Conservation (phyloP, 108 stramenopile genomes). For the Nannochloropsis salina region DNA sequence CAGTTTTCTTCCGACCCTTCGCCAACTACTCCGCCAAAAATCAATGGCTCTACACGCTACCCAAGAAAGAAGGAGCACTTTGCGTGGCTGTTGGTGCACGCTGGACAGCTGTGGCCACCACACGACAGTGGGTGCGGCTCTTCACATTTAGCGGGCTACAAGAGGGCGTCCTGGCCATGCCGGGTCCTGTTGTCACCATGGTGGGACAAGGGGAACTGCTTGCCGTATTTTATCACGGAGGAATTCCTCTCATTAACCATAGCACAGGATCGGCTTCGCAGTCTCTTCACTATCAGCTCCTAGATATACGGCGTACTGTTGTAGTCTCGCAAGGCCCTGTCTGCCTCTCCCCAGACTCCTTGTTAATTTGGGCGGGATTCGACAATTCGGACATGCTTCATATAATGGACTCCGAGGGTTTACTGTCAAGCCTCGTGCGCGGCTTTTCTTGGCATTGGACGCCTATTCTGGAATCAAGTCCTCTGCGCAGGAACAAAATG, state of each 20-base stretch:
- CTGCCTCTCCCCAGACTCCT: constrained; percentile 27
- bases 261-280: constrained; percentile 22
- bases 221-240: constrained; percentile 37
- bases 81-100: constrained; percentile 31
- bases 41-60: constrained; percentile 32
- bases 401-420: constrained; percentile 34
- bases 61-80: constrained; percentile 30
- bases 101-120: constrained; percentile 39
- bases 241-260: constrained; percentile 20
- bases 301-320: not conserved
- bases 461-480: constrained; percentile 35
- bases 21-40: constrained; percentile 24
- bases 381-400: constrained; percentile 29
- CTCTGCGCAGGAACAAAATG: constrained; percentile 31
- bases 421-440: constrained; percentile 27
- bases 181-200: constrained; percentile 41
- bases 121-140: constrained; percentile 28
- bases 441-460: constrained; percentile 41
- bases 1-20: constrained; percentile 29
- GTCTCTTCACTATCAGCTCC: constrained; percentile 38
- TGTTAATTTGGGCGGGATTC: constrained; percentile 40
- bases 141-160: constrained; percentile 46
- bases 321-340: constrained; percentile 23
- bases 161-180: not conserved
- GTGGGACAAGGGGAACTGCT: constrained; percentile 28